A percentile compares a stretch with the other conserved stretches of the same genome.
phyloP scores from a whole-genome alignment of 352 stramenopile species.

The Phytophthora quininea region DNA sequence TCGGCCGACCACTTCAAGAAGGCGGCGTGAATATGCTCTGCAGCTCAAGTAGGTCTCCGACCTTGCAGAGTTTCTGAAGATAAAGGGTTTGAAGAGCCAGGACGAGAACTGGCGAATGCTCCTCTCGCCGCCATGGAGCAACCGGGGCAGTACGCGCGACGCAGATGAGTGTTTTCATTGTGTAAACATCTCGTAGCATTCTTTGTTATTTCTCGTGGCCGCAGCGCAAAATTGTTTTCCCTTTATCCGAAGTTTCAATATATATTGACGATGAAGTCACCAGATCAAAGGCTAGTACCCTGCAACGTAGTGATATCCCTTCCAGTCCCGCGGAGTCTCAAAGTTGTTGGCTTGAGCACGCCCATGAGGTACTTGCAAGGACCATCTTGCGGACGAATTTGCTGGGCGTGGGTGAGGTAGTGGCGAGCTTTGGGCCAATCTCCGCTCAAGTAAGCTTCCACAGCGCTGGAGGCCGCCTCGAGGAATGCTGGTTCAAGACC shows the following conservation, averaged over 20 bases:
- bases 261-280: not conserved
- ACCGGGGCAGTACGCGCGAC: constrained; percentile 8
- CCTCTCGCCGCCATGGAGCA: constrained; percentile 1
- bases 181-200: constrained; percentile 3
- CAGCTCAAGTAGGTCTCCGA: not conserved
- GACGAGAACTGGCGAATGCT: constrained; percentile 2
- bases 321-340: constrained; percentile 91
- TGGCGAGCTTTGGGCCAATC: constrained; percentile 78
- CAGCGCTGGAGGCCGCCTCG: constrained; percentile 62
- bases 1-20: constrained; percentile 82
- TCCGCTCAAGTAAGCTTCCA: constrained; percentile 78
- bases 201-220: not conserved
- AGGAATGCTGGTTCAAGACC: constrained; percentile 83
- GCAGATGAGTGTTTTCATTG: not conserved
- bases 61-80: constrained; percentile 4
- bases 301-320: constrained; percentile 90
- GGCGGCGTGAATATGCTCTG: constrained; percentile 29
- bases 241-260: constrained; percentile 17
- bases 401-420: constrained; percentile 73
- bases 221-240: not conserved
- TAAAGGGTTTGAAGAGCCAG: constrained; percentile 6
- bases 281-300: constrained; percentile 39
- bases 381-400: constrained; percentile 87
- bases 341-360: constrained; percentile 89
- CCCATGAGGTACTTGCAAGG: constrained; percentile 91